Evolutionary conservation across 176 grass and related monocot species (phyloP).

Genomic region (Aechmea fasciata): DNA sequence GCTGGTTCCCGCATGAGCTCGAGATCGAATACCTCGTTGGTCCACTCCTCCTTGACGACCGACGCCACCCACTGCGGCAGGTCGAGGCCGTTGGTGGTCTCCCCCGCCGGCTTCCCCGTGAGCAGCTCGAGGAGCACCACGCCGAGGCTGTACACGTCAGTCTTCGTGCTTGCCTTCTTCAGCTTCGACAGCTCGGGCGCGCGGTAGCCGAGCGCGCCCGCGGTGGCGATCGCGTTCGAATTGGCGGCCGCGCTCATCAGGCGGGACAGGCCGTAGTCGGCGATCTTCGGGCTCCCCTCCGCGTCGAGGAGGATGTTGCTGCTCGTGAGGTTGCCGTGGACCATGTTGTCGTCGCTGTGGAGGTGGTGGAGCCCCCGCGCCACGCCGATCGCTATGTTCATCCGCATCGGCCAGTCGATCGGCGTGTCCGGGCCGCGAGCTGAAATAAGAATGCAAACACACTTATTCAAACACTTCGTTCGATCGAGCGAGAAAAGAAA

Average conservation of each 20-base stretch:
- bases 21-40: slow-evolving; percentile 94
- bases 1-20: slow-evolving; percentile 79
- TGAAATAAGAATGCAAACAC: slow-evolving; percentile 5
- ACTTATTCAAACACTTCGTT: not conserved
- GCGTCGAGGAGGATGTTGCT: slow-evolving; percentile 89
- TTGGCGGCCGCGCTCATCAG: slow-evolving; percentile 76
- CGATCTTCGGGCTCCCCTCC: slow-evolving; percentile 45
- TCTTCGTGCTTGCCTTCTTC: slow-evolving; percentile 94
- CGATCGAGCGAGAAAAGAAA: not conserved
- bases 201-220: slow-evolving; percentile 63
- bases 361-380: slow-evolving; percentile 67
- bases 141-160: slow-evolving; percentile 85
- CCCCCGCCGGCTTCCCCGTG: slow-evolving; percentile 74
- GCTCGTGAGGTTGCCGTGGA: slow-evolving; percentile 89
- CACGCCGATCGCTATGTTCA: slow-evolving; percentile 55
- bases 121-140: slow-evolving; percentile 88
- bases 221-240: slow-evolving; percentile 63
- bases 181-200: slow-evolving; percentile 82
- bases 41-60: slow-evolving; percentile 87
- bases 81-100: slow-evolving; percentile 74
- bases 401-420: slow-evolving; percentile 67
- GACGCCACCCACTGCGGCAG: slow-evolving; percentile 96
- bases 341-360: slow-evolving; percentile 50
- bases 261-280: slow-evolving; percentile 65
- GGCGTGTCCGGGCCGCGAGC: slow-evolving; percentile 54